Evolutionary conservation across 495 filamentous ascomycete species (phyloP), one percentile per base, ranked within the genome.

Genomic region (Aspergillus avenaceus): DNA sequence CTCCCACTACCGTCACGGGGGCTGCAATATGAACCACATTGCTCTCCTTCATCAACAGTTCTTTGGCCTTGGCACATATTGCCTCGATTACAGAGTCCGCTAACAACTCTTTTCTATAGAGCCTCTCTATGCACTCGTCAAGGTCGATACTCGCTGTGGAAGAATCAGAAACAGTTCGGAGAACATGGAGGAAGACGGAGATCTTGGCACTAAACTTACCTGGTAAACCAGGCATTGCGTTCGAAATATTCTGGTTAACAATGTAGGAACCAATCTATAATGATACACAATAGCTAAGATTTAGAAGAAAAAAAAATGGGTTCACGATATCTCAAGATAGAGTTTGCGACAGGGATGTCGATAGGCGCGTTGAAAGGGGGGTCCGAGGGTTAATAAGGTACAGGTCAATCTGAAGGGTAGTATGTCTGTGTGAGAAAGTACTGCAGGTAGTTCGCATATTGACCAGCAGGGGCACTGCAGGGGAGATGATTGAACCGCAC

Each of bases 71-170:
- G 60, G 93, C 91, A 67, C 93, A 98, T 83, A 98, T 95, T 60
- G 95, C 93, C 72, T 98, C 93, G 66, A 98, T 91, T 36, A 98
- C 95, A 7, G 92, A 95, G 71, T 98, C 93, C 40, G 95, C 93
- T 21, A 98, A 78, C 44, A 98, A 78, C 65, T 97, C 92, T 69
- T 97, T 97, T 52, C 90, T 88, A 69, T 97, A 96, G 22, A 98
- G 83, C 49, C 93, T 83, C 60, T 86, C 82, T 71, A 98, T 97
- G 72, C 93, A 98, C 77, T 97, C 90, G 73, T 98, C 93, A 59
- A 98, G 83, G 69, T 98, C 93, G 64, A 98, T 90, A 69, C 87
- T 96, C 54, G 88, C 93, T 97, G 57, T 14, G 9, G 18, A 11
- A 52, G 8, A 23, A 45, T 52, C 28, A 54, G 47, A 5, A 16